Percentiles rank a stretch among this genome's conserved stretches.
Evolutionary conservation across 1,139 yeast species (phyloP).

Genomic region (Citeromyces siamensis): DNA sequence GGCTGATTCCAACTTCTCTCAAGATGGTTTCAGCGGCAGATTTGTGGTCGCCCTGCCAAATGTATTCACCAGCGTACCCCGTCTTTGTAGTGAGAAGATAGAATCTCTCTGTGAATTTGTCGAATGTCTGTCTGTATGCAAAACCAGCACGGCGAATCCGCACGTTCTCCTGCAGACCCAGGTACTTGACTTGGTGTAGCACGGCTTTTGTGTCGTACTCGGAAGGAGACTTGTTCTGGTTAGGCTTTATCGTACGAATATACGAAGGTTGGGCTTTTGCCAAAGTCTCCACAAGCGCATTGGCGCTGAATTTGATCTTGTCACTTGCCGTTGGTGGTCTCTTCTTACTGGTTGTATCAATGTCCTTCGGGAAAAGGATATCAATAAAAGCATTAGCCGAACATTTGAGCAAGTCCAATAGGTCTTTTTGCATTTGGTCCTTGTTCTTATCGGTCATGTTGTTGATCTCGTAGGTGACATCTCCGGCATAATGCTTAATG

Average conservation of each 20-base stretch:
- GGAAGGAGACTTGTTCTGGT: conserved; percentile 81
- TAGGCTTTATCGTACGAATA: conserved; percentile 96
- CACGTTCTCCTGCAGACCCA: conserved; percentile 94
- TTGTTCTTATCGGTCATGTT: conserved; percentile 97
- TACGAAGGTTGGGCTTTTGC: conserved; percentile 90
- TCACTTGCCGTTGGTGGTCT: conserved; percentile 98
- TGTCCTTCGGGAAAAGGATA: conserved; percentile 67
- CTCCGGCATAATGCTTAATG: conserved; percentile 97
- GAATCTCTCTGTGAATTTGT: conserved; percentile 94
- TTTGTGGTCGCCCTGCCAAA: conserved; percentile 82
- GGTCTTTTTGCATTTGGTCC: conserved; percentile 84
- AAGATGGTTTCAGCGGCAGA: conserved; percentile 76
- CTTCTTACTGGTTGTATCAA: conserved; percentile 53
- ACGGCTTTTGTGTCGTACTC: conserved; percentile 89
- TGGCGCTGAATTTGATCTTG: conserved; percentile 87
- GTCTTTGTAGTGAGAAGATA: conserved; percentile 79
- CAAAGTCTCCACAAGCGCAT: conserved; percentile 77
- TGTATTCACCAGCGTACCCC: conserved; percentile 97
- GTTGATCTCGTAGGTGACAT: conserved; percentile 82
- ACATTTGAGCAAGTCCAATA: conserved; percentile 65
- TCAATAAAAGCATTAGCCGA: conserved; percentile 58
- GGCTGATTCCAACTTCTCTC: conserved; percentile 69
- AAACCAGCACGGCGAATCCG: conserved; percentile 98
- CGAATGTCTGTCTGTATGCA: conserved; percentile 95
- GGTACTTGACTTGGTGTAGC: conserved; percentile 88